phyloP scores from a whole-genome alignment of 108 stramenopile genomes.

The Discostella stelligeroides region DNA sequence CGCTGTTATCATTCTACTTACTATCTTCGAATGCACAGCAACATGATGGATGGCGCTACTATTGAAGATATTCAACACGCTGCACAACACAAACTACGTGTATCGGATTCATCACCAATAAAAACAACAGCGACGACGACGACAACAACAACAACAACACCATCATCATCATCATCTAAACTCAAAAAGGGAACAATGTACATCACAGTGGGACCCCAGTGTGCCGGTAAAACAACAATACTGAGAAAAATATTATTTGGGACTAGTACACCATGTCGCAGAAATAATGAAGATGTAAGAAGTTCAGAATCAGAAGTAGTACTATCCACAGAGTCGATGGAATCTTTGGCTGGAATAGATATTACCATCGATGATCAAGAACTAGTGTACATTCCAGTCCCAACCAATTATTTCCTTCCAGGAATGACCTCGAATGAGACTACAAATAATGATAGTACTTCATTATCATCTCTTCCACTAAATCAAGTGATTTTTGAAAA shows the following conservation, averaged over 20 bases:
- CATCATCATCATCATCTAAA: no score
- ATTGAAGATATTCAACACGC: no score
- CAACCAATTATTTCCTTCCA: slow-evolving; percentile 48
- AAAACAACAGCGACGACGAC: not conserved
- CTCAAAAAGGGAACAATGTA: slow-evolving; percentile 73
- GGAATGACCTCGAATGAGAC: slow-evolving; percentile 2
- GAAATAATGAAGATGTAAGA: slow-evolving; percentile 10
- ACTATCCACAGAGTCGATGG: no score
- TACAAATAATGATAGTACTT: not conserved
- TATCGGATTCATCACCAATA: not conserved
- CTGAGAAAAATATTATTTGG: slow-evolving; percentile 48
- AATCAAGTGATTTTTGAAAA: slow-evolving; percentile 36
- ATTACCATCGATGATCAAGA: slow-evolving; percentile 78
- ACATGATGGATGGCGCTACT: no score
- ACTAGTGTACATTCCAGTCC: slow-evolving; percentile 67
- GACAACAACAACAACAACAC: no score
- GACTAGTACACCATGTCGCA: slow-evolving; percentile 19
- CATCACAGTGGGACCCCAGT: slow-evolving; percentile 81
- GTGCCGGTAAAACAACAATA: slow-evolving; percentile 76
- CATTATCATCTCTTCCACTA: slow-evolving; percentile 7
- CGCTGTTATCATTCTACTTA: no score
- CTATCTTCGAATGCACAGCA: no score
- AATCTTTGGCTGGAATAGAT: slow-evolving; percentile 42
- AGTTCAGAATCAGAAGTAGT: no score
- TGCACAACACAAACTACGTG: no score